Evolutionary conservation across 2,329 filamentous ascomycete genomes (phyloP).

Genomic region (Colletotrichum theobromicola): DNA sequence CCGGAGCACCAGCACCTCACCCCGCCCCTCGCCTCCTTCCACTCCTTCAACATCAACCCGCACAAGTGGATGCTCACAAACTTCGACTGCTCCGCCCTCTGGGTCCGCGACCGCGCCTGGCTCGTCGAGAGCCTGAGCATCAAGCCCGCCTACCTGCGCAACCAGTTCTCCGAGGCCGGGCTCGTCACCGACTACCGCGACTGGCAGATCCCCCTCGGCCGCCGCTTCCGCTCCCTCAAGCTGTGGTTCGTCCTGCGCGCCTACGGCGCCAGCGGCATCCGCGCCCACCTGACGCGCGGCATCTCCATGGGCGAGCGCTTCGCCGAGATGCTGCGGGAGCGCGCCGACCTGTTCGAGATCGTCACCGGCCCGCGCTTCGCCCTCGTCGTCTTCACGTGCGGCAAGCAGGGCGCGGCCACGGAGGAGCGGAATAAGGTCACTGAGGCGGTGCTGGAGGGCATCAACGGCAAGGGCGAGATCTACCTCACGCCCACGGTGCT

Average conservation of each 20-base stretch:
- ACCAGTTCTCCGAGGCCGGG: conserved; percentile 79
- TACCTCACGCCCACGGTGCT: conserved; percentile 83
- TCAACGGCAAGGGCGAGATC: conserved; percentile 78
- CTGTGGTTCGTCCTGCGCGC: conserved; percentile 92
- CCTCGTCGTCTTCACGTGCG: conserved; percentile 76
- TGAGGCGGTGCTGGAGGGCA: conserved; percentile 74
- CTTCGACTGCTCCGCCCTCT: conserved; percentile 86
- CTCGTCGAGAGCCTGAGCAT: conserved; percentile 83
- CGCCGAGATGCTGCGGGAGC: conserved; percentile 58
- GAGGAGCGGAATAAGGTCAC: conserved; percentile 71
- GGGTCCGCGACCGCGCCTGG: conserved; percentile 74
- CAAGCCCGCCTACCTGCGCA: conserved; percentile 81
- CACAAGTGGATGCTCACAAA: conserved; percentile 98
- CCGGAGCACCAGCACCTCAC: conserved; percentile 79
- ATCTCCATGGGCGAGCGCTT: conserved; percentile 76
- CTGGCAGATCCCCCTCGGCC: conserved; percentile 94
- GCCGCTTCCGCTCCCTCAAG: conserved; percentile 87
- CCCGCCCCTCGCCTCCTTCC: conserved; percentile 67
- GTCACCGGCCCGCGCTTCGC: conserved; percentile 78
- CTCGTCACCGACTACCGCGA: conserved; percentile 94
- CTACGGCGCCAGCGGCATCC: conserved; percentile 80
- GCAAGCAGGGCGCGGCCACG: conserved; percentile 30
- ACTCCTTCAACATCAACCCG: conserved; percentile 94
- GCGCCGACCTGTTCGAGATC: conserved; percentile 76
- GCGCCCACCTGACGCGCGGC: conserved; percentile 73